Conservation (phyloP, 257 asterid species). For the Solanum pinnatisectum region DNA sequence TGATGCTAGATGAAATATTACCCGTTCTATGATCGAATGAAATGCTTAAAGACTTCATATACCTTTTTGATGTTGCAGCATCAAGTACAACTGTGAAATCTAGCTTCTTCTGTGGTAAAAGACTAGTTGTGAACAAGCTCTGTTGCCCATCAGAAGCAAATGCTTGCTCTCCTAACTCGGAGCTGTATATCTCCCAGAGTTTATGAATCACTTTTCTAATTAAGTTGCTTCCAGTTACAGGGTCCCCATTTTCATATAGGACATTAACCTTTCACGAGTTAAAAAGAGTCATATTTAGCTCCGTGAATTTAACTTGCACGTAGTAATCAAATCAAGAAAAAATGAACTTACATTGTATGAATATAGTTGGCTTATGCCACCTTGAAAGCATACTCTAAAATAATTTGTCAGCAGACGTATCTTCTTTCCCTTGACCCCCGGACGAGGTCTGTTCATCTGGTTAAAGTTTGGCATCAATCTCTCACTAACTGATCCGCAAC, state of each 20-base stretch:
- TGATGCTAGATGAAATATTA: neutral
- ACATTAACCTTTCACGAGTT: conserved; percentile 19
- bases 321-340: conserved; percentile 1
- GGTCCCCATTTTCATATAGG: conserved; percentile 23
- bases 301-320: neutral
- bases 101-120: conserved; percentile 24
- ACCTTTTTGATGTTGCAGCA: conserved; percentile 23
- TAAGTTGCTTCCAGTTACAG: conserved; percentile 9
- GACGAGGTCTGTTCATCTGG: conserved; percentile 2
- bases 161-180: conserved; percentile 22
- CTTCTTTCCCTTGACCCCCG: conserved; percentile 26
- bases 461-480: conserved; percentile 4
- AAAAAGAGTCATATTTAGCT: neutral
- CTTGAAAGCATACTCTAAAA: conserved; percentile 20
- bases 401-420: conserved; percentile 26
- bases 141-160: conserved; percentile 35
- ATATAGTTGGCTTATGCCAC: conserved; percentile 15
- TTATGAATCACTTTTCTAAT: conserved; percentile 27
- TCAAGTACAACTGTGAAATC: conserved; percentile 32
- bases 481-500: neutral
- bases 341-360: conserved; percentile 19
- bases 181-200: conserved; percentile 16
- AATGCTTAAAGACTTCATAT: neutral
- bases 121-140: conserved; percentile 26
- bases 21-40: neutral